phyloP scores from a whole-genome alignment of 2,329 filamentous ascomycete species.

The Fusarium nurragi region DNA sequence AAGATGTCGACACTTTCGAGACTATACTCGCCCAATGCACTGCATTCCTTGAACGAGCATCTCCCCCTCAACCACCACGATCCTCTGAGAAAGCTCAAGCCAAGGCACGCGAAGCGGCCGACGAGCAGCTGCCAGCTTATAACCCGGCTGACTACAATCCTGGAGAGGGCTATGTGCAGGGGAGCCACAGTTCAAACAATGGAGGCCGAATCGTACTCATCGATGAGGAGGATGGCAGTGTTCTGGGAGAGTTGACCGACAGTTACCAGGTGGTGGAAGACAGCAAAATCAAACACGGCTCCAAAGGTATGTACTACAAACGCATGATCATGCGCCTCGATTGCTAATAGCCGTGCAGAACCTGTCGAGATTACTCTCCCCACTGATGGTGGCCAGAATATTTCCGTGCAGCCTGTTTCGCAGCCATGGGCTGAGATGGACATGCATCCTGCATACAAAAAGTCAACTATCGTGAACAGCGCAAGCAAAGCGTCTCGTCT shows the following conservation, averaged over 20 bases:
- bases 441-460: constrained; percentile 90
- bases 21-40: constrained; percentile 98
- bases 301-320: constrained; percentile 73
- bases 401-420: constrained; percentile 71
- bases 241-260: constrained; percentile 89
- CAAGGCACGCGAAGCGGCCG: constrained; percentile 54
- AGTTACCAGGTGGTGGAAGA: constrained; percentile 84
- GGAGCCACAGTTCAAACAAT: constrained; percentile 62
- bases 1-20: constrained; percentile 96
- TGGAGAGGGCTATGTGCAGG: constrained; percentile 78
- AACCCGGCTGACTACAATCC: constrained; percentile 84
- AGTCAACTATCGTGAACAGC: constrained; percentile 85
- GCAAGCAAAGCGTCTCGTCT: constrained; percentile 89
- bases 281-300: constrained; percentile 79
- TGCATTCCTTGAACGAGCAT: constrained; percentile 87
- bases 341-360: constrained; percentile 54
- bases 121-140: constrained; percentile 69
- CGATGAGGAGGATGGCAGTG: constrained; percentile 94
- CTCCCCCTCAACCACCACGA: constrained; percentile 61
- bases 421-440: constrained; percentile 79
- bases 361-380: constrained; percentile 84
- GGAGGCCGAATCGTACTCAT: constrained; percentile 86
- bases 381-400: constrained; percentile 70
- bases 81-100: constrained; percentile 49
- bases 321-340: not conserved